phyloP scores from a whole-genome alignment of 176 grass and related monocot species.

The Musa beccarii region DNA sequence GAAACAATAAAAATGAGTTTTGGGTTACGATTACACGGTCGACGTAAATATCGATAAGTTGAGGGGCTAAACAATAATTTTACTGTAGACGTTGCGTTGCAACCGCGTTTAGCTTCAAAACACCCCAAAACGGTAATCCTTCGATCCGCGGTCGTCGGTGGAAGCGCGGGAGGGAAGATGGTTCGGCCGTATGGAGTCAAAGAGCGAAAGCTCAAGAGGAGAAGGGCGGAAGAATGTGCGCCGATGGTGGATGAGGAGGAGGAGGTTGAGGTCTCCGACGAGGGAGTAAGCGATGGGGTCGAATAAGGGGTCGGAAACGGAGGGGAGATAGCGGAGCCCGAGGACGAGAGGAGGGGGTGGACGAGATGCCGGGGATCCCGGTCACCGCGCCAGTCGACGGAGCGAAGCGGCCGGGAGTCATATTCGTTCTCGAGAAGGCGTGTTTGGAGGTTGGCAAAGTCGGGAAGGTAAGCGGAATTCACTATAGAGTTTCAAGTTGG shows the following conservation, averaged over 20 bases:
- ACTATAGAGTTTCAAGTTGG: too few relatives aligned
- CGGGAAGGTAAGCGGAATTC: conserved; percentile 50
- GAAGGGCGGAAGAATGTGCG: conserved; percentile 33
- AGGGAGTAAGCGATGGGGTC: not conserved
- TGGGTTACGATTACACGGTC: too few relatives aligned
- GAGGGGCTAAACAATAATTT: too few relatives aligned
- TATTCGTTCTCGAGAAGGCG: conserved; percentile 87
- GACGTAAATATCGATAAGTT: too few relatives aligned
- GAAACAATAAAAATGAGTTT: too few relatives aligned
- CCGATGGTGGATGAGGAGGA: conserved; percentile 8
- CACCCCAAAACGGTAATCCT: not conserved
- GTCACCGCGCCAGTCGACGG: conserved; percentile 37
- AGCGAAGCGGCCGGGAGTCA: conserved; percentile 43
- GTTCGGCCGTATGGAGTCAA: conserved; percentile 59
- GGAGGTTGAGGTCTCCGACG: conserved; percentile 16
- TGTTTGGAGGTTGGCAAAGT: conserved; percentile 97
- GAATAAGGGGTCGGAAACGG: not conserved
- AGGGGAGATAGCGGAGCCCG: not conserved
- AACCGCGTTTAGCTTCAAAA: too few relatives aligned
- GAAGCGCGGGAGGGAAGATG: conserved; percentile 20
- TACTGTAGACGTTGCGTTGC: too few relatives aligned
- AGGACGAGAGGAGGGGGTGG: conserved; percentile 13
- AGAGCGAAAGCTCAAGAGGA: conserved; percentile 55
- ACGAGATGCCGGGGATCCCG: conserved; percentile 36
- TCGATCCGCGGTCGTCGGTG: not conserved